Conservation (phyloP, 164 flowering plant species). For the Tetrastigma voinierianum region DNA sequence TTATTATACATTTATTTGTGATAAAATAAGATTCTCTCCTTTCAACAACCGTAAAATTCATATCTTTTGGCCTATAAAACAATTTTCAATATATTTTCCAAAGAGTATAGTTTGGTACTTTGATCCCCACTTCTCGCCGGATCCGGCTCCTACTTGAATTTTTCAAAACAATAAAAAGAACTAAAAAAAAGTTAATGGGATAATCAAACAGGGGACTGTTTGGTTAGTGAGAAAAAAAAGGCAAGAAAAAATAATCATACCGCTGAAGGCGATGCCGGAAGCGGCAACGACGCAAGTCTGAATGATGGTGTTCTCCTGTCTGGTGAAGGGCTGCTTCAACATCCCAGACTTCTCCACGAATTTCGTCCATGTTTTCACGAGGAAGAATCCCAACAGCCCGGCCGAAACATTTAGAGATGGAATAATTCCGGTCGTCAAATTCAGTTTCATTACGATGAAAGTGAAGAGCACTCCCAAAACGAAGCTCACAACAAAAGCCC, state of each 20-base stretch:
- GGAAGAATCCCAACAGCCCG: constrained; percentile 22
- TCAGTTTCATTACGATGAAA: constrained; percentile 27
- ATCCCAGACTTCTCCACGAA: constrained; percentile 14
- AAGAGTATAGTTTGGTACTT: too few species aligned
- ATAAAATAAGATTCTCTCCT: too few species aligned
- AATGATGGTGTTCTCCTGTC: constrained; percentile 32
- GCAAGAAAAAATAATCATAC: background rate
- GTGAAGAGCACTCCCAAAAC: constrained; percentile 15
- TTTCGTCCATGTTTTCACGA: constrained; percentile 20
- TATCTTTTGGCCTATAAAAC: too few species aligned
- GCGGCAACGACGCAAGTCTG: constrained; percentile 31
- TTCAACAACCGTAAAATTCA: too few species aligned
- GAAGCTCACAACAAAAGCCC: constrained; percentile 17
- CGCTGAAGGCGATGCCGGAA: constrained; percentile 26
- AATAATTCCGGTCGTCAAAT: constrained; percentile 25
- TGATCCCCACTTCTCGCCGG: too few species aligned
- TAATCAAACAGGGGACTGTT: too few species aligned
- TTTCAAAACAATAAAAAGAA: too few species aligned
- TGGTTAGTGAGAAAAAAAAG: background rate
- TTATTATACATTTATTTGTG: too few species aligned
- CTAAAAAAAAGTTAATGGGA: too few species aligned
- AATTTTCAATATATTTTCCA: too few species aligned
- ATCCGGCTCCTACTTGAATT: too few species aligned
- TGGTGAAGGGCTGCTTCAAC: constrained; percentile 23
- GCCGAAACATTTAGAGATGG: constrained; percentile 31